These are phyloP conservation scores for Suhomyces tanzawaensis DNA, from an alignment of 805 yeast genomes.

Conservation along the genomic window DNA sequence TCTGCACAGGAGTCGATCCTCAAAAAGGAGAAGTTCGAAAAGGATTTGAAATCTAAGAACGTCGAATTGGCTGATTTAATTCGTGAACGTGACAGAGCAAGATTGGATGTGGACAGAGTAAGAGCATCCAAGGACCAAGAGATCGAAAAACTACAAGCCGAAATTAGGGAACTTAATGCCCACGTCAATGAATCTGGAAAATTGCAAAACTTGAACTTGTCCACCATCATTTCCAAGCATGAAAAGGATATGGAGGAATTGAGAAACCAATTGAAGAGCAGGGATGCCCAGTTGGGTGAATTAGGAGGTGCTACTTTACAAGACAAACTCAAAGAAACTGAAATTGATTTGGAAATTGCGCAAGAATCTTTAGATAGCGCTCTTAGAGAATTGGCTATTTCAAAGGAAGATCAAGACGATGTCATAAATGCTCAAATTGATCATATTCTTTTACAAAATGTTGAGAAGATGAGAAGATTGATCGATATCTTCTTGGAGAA, in stretches of 20 bases:
- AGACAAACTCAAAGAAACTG: slow-evolving; percentile 58
- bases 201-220: slow-evolving; percentile 60
- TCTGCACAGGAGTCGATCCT: slow-evolving; percentile 87
- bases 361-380: slow-evolving; percentile 80
- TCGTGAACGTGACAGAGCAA: slow-evolving; percentile 84
- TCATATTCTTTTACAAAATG: slow-evolving; percentile 45
- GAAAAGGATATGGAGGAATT: slow-evolving; percentile 58
- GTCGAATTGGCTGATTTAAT: slow-evolving; percentile 85
- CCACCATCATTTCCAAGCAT: slow-evolving; percentile 59
- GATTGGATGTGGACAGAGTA: slow-evolving; percentile 72
- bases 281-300: slow-evolving; percentile 20
- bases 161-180: slow-evolving; percentile 58
- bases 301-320: slow-evolving; percentile 35
- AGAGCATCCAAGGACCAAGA: slow-evolving; percentile 65
- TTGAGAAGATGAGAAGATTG: slow-evolving; percentile 47
- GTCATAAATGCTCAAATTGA: slow-evolving; percentile 61
- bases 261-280: slow-evolving; percentile 32
- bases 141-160: slow-evolving; percentile 62
- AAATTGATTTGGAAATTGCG: slow-evolving; percentile 73
- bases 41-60: slow-evolving; percentile 81
- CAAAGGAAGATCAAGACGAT: slow-evolving; percentile 47
- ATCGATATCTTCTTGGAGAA: slow-evolving; percentile 71
- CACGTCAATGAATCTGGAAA: slow-evolving; percentile 60
- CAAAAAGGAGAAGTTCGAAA: slow-evolving; percentile 75
- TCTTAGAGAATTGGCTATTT: slow-evolving; percentile 53